These are phyloP conservation scores for Viola pubescens DNA, from an alignment of 441 rosid genomes.

Conservation along the genomic window DNA sequence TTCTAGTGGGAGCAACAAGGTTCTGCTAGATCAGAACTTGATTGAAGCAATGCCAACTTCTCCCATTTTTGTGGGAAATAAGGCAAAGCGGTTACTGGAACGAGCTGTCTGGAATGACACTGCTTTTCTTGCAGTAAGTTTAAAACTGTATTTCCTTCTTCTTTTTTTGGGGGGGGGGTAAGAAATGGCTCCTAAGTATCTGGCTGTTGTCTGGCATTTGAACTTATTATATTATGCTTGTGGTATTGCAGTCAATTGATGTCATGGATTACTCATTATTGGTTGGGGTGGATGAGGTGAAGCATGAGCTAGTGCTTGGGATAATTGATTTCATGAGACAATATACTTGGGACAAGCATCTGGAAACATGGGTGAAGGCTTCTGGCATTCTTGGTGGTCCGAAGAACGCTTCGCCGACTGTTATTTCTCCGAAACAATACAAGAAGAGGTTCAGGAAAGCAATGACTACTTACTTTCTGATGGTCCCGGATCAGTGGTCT, in stretches of 20 bases:
- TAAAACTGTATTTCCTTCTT: background rate
- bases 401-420: conserved; percentile 72
- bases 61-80: conserved; percentile 91
- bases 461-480: conserved; percentile 83
- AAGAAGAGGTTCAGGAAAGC: conserved; percentile 97
- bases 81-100: conserved; percentile 87
- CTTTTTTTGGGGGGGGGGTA: background rate
- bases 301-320: conserved; percentile 81
- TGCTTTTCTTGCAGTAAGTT: conserved; percentile 86
- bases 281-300: conserved; percentile 90
- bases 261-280: conserved; percentile 95
- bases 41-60: conserved; percentile 98
- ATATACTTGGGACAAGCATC: conserved; percentile 98
- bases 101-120: conserved; percentile 99
- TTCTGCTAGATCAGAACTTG: conserved; percentile 91
- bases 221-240: conserved; percentile 2
- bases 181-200: background rate
- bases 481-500: conserved; percentile 99
- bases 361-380: conserved; percentile 92
- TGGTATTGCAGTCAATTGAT: conserved; percentile 58
- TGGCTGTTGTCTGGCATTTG: background rate
- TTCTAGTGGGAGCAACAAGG: conserved; percentile 87
- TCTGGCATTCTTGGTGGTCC: conserved; percentile 92
- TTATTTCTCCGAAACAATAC: conserved; percentile 90
- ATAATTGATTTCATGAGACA: conserved; percentile 97